Conservation (phyloP, 148 eudicot genomes). For the Spergularia bocconei region DNA sequence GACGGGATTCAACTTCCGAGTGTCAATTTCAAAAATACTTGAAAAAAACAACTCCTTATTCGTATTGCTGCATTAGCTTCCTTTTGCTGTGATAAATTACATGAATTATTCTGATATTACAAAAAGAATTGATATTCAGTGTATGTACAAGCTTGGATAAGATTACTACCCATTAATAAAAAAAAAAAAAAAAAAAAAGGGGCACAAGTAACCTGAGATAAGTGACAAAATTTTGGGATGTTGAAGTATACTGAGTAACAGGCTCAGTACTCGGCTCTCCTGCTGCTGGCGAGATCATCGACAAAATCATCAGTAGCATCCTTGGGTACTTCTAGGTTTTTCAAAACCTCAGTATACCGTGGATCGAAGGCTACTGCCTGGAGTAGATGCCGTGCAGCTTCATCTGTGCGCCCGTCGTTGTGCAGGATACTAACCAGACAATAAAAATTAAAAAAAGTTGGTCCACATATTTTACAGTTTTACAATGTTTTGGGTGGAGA, state of each 20-base stretch:
- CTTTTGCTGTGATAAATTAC: too few species aligned
- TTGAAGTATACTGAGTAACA: background rate
- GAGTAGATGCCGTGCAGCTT: conserved; percentile 54
- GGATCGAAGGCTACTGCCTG: conserved; percentile 54
- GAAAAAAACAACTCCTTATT: too few species aligned
- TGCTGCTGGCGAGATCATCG: conserved; percentile 57
- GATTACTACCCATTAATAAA: too few species aligned
- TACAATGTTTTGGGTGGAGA: background rate
- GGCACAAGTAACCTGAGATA: background rate
- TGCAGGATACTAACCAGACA: conserved; percentile 44
- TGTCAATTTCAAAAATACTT: too few species aligned
- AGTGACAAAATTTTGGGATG: conserved; percentile 13
- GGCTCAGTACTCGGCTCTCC: conserved; percentile 60
- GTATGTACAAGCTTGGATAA: too few species aligned
- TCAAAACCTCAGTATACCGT: conserved; percentile 33
- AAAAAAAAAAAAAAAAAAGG: too few species aligned
- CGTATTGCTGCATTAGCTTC: too few species aligned
- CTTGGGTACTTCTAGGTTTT: conserved; percentile 41
- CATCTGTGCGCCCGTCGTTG: conserved; percentile 52
- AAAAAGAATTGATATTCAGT: too few species aligned
- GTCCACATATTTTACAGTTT: background rate
- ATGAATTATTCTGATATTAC: too few species aligned
- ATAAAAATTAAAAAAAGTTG: background rate
- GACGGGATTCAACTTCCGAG: too few species aligned
- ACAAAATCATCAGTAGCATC: conserved; percentile 40